These are phyloP conservation scores for Alternaria hordeiaustralica DNA, from an alignment of 2,329 filamentous ascomycete genomes.

Conservation along the genomic window DNA sequence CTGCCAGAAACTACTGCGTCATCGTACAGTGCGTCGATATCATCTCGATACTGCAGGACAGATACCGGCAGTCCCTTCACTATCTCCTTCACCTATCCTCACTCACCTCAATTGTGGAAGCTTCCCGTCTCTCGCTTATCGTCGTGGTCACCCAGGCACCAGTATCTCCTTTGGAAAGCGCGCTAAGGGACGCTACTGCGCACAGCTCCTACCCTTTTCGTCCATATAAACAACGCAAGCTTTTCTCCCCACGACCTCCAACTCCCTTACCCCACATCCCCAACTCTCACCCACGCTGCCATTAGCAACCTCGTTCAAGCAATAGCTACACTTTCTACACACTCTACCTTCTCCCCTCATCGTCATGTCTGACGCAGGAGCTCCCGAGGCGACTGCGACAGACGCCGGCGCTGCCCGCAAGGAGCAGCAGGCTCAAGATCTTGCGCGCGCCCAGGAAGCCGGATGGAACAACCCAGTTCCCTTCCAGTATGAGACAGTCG, in stretches of 20 bases:
- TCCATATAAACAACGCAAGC: conserved; percentile 13
- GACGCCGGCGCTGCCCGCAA: conserved; percentile 29
- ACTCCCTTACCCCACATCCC: neutral
- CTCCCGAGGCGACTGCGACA: conserved; percentile 8
- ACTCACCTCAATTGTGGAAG: neutral
- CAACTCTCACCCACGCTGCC: neutral
- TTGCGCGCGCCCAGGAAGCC: conserved; percentile 37
- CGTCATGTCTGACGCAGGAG: conserved; percentile 31
- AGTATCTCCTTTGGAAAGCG: neutral
- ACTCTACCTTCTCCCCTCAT: neutral
- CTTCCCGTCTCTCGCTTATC: conserved; percentile 2
- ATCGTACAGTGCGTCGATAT: neutral
- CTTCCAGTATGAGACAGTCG: conserved; percentile 57
- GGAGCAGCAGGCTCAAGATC: conserved; percentile 31
- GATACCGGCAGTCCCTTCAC: neutral
- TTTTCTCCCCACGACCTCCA: neutral
- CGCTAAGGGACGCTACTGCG: conserved; percentile 8
- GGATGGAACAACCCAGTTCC: conserved; percentile 58
- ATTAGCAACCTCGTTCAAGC: neutral
- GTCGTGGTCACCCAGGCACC: conserved; percentile 1
- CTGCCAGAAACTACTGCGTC: neutral
- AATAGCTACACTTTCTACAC: neutral
- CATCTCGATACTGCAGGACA: neutral
- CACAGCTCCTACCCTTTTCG: conserved; percentile 9
- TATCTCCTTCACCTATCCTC: conserved; percentile 8